These are phyloP conservation scores for Hemisphaericaspora subhashii DNA, from an alignment of 1,139 yeast species.

Conservation along the genomic window DNA sequence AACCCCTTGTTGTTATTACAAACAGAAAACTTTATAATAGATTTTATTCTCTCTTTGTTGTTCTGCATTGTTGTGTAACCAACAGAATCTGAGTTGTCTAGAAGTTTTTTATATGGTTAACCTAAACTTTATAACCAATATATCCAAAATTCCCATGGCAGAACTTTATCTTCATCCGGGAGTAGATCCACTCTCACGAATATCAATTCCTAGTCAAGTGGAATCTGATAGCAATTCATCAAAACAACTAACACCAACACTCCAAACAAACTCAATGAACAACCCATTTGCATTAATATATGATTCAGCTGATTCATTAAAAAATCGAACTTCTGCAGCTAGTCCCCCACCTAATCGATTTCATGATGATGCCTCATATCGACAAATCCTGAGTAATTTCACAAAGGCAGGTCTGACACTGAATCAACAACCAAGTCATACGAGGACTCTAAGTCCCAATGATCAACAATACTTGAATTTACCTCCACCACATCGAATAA, in stretches of 20 bases:
- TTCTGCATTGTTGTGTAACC: too few species aligned
- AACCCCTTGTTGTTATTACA: too few species aligned
- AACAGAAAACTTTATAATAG: too few species aligned
- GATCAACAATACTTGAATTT: background rate
- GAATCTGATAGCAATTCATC: too few species aligned
- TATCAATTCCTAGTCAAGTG: background rate
- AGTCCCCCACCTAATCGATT: background rate
- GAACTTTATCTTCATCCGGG: background rate
- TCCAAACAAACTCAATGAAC: conserved; percentile 16
- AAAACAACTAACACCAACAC: background rate
- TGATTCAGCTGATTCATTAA: conserved; percentile 6
- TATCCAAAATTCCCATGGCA: too few species aligned
- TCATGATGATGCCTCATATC: background rate
- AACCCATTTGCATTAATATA: conserved; percentile 26
- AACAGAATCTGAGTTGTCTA: too few species aligned
- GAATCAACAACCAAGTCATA: background rate
- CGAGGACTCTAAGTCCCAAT: background rate
- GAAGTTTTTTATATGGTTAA: too few species aligned
- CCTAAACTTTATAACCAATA: too few species aligned
- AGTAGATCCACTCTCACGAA: background rate
- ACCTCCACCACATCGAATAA: background rate
- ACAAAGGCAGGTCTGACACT: background rate
- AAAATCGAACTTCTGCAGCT: too few species aligned
- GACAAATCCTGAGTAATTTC: background rate
- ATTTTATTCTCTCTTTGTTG: too few species aligned